Conservation (phyloP, 148 eudicot species). For the Vaccinium corymbosum region DNA sequence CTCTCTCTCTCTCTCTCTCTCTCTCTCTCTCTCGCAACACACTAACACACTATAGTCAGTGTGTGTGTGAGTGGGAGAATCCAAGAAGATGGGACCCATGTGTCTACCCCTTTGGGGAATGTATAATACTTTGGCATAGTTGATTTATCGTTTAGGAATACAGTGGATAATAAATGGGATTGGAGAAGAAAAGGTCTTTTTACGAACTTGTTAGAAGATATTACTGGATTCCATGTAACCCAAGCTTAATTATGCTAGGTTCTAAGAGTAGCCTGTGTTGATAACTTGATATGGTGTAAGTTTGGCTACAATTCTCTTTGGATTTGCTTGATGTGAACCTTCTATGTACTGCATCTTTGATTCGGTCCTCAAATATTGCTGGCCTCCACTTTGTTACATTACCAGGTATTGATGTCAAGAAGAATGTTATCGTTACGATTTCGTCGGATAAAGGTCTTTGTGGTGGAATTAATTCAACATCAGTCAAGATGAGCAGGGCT, state of each 20-base stretch:
- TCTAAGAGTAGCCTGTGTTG: background rate
- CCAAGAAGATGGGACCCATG: no score
- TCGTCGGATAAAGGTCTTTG: conserved; percentile 98
- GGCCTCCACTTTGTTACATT: conserved; percentile 16
- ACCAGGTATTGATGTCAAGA: conserved; percentile 87
- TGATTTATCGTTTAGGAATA: background rate
- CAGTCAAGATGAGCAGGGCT: conserved; percentile 91
- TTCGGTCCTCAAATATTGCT: background rate
- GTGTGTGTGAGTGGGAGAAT: no score
- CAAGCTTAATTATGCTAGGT: background rate
- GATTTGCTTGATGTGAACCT: background rate
- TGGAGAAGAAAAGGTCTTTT: background rate
- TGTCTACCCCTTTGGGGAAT: no score
- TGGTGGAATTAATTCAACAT: conserved; percentile 95
- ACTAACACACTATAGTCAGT: no score
- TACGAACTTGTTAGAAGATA: background rate
- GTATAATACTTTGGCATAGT: no score
- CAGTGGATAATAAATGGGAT: background rate
- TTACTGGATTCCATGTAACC: background rate
- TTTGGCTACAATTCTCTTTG: background rate
- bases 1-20: no score
- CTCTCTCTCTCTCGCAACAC: no score
- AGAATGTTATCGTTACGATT: conserved; percentile 74
- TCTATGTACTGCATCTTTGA: background rate
- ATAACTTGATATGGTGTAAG: background rate